Conservation (phyloP, 495 filamentous ascomycete species). For the Haplographium delicatum region DNA sequence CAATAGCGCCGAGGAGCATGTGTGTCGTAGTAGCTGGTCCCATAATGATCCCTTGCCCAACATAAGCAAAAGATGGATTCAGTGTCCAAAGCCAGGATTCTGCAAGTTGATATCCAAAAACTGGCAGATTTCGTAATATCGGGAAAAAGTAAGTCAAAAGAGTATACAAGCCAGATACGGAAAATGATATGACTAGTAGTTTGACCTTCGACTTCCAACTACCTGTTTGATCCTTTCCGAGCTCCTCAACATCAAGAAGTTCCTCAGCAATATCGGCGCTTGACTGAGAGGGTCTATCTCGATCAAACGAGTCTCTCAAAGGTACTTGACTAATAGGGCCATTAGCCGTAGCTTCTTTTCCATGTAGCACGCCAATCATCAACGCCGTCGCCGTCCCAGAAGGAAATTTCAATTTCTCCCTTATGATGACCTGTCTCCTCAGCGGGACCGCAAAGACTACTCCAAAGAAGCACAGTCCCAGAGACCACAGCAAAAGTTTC, state of each 20-base stretch:
- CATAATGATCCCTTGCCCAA: conserved; percentile 84
- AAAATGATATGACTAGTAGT: conserved; percentile 47
- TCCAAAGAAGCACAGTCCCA: conserved; percentile 91
- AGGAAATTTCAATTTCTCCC: conserved; percentile 89
- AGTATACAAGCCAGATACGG: conserved; percentile 57
- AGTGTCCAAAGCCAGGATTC: conserved; percentile 89
- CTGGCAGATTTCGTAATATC: conserved; percentile 72
- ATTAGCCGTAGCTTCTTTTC: conserved; percentile 29
- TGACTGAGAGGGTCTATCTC: background rate
- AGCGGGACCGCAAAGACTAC: conserved; percentile 91
- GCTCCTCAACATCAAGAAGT: conserved; percentile 17
- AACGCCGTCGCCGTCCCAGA: conserved; percentile 92
- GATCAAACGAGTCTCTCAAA: background rate
- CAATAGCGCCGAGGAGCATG: conserved; percentile 85
- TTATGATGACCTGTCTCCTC: conserved; percentile 82
- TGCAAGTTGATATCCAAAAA: conserved; percentile 73
- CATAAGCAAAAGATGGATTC: conserved; percentile 91
- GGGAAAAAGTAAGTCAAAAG: conserved; percentile 91
- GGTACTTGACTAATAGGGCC: background rate
- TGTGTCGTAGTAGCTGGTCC: conserved; percentile 91
- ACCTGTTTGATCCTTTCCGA: conserved; percentile 14
- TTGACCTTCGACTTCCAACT: conserved; percentile 48
- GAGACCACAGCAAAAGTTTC: conserved; percentile 79
- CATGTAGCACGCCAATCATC: conserved; percentile 85
- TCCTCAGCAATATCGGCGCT: background rate